A percentile compares a stretch with the other conserved stretches of the same genome.
These are phyloP conservation scores for Polytrichum commune DNA, from an alignment of 225 moss, liverwort and hornwort genomes.

Conservation along the genomic window DNA sequence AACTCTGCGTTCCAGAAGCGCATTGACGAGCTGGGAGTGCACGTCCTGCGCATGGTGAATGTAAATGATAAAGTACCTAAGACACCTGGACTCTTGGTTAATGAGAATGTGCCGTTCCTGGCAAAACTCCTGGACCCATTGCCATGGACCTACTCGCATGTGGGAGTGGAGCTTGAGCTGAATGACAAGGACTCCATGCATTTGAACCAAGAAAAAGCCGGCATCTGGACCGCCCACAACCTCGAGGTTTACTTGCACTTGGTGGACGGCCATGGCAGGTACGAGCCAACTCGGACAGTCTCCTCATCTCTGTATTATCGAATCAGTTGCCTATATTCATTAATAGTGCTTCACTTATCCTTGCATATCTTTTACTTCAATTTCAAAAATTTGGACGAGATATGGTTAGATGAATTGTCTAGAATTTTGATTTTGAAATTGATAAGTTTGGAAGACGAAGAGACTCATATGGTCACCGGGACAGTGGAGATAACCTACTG, in stretches of 20 bases:
- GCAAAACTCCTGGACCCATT: constrained; percentile 16
- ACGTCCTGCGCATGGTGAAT: constrained; percentile 52
- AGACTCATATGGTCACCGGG: too few species aligned
- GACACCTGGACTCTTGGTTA: constrained; percentile 17
- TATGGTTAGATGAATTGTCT: too few species aligned
- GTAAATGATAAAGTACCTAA: constrained; percentile 18
- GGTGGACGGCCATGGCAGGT: constrained; percentile 32
- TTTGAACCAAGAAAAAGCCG: constrained; percentile 13
- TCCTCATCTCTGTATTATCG: too few species aligned
- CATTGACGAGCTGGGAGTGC: constrained; percentile 31
- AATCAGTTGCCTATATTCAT: too few species aligned
- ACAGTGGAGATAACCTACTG: too few species aligned
- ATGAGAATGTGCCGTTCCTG: constrained; percentile 39
- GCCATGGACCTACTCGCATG: constrained; percentile 30
- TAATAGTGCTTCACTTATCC: too few species aligned
- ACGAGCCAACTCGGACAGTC: background rate
- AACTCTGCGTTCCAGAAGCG: constrained; percentile 25
- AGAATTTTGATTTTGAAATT: too few species aligned
- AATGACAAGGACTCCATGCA: constrained; percentile 26
- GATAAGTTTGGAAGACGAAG: too few species aligned
- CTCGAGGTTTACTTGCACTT: constrained; percentile 55
- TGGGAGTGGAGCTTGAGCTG: constrained; percentile 30
- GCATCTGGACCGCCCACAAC: constrained; percentile 21
- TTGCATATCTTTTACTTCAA: too few species aligned
- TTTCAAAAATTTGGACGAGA: too few species aligned